Evolutionary conservation across 306 rosid genomes (phyloP), one percentile per base, ranked within the genome.

Genomic region (Crotalaria pallida): DNA sequence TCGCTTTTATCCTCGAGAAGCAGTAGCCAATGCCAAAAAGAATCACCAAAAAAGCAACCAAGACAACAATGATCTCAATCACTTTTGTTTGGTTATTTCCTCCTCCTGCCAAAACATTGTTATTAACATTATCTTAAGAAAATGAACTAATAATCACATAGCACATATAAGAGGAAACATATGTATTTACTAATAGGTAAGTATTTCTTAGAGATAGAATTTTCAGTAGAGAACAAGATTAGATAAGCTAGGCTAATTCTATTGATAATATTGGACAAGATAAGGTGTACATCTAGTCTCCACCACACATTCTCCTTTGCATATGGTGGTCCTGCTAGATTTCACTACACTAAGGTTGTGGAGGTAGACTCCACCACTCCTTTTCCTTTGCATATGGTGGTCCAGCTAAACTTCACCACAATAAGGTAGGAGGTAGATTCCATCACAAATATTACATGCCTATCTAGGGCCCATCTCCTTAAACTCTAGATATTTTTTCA

Each of bases 41-140:
- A 17, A 43, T 64, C 16, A 19, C 23, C 72, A 80, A 48, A 55
- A 45, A 65, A n/a, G 62, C 67, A 68, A 65, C 63, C 19, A 79
- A 41, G 10, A 79, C 72, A 56, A 55, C 62, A 53, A 78, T 50
- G 18, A 78, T 66, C 0, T 22, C 71, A 65, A 81, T 65, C 34
- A 65, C 56, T 70, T 36, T 18, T 6, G 55, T 60, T 7, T 55
- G 13, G 17, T 56, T 53, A 23, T 69, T 80, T 26, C 65, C 10
- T 38, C 23, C 56, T n/a, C 78, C 90, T 83, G 86, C 43, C 67
- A 33, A 45, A 41, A 77, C 23, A 33, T 72, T 43, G 34, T 52
- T 33, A 68, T 16, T 57, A 24, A 49, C 48, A 11, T 4, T 15
- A 41, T 5, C 11, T 41, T 41, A 12, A 12, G 47, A 41, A 41